Base-by-base conservation (phyloP, 306 rosid genomes). In the Rosa rugosa region DNA sequence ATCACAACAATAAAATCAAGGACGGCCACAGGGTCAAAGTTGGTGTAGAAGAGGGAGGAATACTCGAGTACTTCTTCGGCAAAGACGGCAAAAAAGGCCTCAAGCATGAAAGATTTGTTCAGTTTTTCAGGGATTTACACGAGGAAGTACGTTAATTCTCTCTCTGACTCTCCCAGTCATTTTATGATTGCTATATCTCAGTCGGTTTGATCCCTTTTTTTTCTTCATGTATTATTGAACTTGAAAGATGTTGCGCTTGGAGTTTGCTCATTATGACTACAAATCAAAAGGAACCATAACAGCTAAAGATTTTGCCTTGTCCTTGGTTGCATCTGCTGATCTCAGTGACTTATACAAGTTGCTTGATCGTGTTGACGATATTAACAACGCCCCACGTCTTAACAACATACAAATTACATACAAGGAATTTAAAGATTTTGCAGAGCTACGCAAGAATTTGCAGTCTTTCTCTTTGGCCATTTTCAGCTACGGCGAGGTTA, bases 311-410 rank as follows among this genome's bases (percentile, higher is more conserved):
- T 94, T 91, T 41, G 97, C 94, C 20, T 75, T 90, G 74, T 94
- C 98, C 78, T 68, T 90, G 82, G 94, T 92, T 83, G 98, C 98
- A 62, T 89, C 94, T 46, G 97, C 93, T 16, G 93, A 94, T 71
- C 71, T 89, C 74, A 83, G 82, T 71, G 88, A 94, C 69, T 76
- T 92, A 81, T 85, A 80, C 86, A 92, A 83, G 84, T 84, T 94
- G 72, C 78, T 94, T 34, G 87, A 86, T 59, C 79, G 87, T 73
- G 94, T 90, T 0, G 92, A 90, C 4, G 85, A 85, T 79, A 27
- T 92, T 23, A 78, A 75, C 73, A 80, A 73, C 11, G 72, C 88
- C 18, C 34, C 80, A 10, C 27, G 78, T 27, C 84, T 90, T 34
- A 71, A 68, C 73, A 79, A 79, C 84, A 68, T 78, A 42, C 79